phyloP scores from a whole-genome alignment of 148 eudicot species.

The Rhododendron ovatum region DNA sequence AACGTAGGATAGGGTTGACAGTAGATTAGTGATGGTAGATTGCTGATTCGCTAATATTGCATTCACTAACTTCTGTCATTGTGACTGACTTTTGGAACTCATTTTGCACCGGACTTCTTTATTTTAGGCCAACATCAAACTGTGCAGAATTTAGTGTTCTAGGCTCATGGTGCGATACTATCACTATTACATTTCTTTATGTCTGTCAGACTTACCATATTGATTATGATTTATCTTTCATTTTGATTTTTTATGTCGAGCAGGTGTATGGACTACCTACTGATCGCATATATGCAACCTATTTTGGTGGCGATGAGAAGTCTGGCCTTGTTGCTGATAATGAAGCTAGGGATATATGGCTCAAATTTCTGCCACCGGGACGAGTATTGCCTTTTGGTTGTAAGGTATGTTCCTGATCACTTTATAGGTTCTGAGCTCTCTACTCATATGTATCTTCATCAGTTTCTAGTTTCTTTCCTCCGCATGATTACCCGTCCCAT shows the following conservation, averaged over 20 bases:
- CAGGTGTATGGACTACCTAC: constrained; percentile 77
- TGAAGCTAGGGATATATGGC: constrained; percentile 89
- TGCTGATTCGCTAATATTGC: background rate
- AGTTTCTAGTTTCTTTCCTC: background rate
- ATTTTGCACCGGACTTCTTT: background rate
- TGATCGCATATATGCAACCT: constrained; percentile 83
- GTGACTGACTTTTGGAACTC: background rate
- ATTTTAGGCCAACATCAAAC: background rate
- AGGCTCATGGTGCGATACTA: background rate
- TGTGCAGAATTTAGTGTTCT: background rate
- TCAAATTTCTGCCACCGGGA: constrained; percentile 61
- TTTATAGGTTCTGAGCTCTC: background rate
- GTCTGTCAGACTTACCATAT: background rate
- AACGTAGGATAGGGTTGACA: background rate
- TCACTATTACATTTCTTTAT: background rate
- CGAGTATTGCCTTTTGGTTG: constrained; percentile 94
- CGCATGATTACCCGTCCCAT: background rate
- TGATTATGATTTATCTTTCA: background rate
- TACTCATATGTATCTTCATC: constrained; percentile 9
- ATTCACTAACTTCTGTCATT: background rate
- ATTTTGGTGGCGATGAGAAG: constrained; percentile 95
- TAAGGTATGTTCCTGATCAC: constrained; percentile 47
- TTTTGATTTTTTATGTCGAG: background rate
- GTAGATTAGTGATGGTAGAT: background rate
- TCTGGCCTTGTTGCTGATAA: constrained; percentile 77